Percentiles rank a stretch among this genome's conserved stretches.
These are phyloP conservation scores for Plantago major DNA, from an alignment of 257 asterid genomes.

Conservation along the genomic window DNA sequence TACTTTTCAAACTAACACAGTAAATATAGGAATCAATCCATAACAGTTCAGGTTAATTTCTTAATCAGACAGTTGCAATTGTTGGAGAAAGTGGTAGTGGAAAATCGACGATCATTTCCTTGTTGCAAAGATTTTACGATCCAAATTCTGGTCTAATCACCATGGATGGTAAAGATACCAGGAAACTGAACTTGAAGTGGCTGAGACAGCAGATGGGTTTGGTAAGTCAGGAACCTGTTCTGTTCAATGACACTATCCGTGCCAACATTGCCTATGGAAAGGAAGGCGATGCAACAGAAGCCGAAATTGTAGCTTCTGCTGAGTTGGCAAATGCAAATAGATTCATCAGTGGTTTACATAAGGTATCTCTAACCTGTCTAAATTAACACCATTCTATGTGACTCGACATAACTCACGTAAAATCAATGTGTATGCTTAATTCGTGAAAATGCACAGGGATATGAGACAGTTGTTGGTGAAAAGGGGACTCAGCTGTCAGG, in stretches of 20 bases:
- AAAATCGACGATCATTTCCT: slow-evolving; percentile 48
- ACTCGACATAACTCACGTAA: too few relatives aligned
- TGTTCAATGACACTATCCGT: slow-evolving; percentile 43
- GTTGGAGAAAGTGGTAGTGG: slow-evolving; percentile 67
- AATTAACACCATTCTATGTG: too few relatives aligned
- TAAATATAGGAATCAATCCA: not conserved
- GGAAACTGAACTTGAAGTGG: slow-evolving; percentile 37
- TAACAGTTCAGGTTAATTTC: not conserved
- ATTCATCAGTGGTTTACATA: slow-evolving; percentile 43
- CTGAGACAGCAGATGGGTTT: slow-evolving; percentile 53
- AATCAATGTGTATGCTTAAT: too few relatives aligned
- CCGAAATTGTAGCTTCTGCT: slow-evolving; percentile 41
- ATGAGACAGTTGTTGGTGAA: slow-evolving; percentile 49
- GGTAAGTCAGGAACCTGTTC: slow-evolving; percentile 49
- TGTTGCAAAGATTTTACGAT: slow-evolving; percentile 51
- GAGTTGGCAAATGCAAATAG: slow-evolving; percentile 46
- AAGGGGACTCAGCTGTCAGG: slow-evolving; percentile 50
- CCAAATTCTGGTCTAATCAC: slow-evolving; percentile 41
- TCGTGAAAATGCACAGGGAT: slow-evolving; percentile 45
- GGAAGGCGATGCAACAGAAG: slow-evolving; percentile 40
- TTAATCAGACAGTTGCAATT: slow-evolving; percentile 45
- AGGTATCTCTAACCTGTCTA: too few relatives aligned
- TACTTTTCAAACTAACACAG: not conserved
- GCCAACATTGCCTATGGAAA: slow-evolving; percentile 50
- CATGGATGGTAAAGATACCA: slow-evolving; percentile 33